A percentile compares a stretch with the other conserved stretches of the same genome.
phyloP scores from a whole-genome alignment of 179 eudicot species.

The Nepenthes alata region DNA sequence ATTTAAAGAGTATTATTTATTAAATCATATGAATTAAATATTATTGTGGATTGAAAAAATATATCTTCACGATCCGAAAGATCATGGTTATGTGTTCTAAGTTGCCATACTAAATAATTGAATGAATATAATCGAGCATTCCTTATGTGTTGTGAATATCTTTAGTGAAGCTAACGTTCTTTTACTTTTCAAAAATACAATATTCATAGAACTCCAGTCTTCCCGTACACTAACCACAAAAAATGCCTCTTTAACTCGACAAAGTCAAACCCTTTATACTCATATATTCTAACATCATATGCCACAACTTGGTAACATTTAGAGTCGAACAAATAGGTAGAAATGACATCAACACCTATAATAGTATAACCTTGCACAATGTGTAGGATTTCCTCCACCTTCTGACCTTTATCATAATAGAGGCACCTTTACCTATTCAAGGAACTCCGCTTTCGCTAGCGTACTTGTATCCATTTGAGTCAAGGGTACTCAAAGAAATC shows the following conservation, averaged over 20 bases:
- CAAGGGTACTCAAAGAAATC: neutral
- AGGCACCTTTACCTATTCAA: neutral
- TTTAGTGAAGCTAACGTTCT: neutral
- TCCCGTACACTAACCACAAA: neutral
- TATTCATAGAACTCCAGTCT: slow-evolving; percentile 1
- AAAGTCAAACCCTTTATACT: neutral
- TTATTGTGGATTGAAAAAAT: too few relatives aligned
- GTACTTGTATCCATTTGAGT: neutral
- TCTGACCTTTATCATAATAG: neutral
- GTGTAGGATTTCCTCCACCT: neutral
- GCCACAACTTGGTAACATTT: neutral
- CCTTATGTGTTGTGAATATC: neutral
- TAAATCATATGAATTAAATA: too few relatives aligned
- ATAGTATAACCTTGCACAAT: neutral
- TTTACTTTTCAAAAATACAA: neutral
- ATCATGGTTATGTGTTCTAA: too few relatives aligned
- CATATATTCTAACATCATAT: neutral
- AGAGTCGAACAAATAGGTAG: neutral
- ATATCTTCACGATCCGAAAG: too few relatives aligned
- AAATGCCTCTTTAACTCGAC: neutral
- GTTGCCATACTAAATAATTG: neutral
- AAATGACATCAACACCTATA: neutral
- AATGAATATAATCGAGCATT: slow-evolving; percentile 3
- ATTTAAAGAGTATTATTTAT: too few relatives aligned
- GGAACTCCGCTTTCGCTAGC: neutral